Evolutionary conservation across 2,329 filamentous ascomycete species (phyloP).

Genomic region (Phialophora chinensis): DNA sequence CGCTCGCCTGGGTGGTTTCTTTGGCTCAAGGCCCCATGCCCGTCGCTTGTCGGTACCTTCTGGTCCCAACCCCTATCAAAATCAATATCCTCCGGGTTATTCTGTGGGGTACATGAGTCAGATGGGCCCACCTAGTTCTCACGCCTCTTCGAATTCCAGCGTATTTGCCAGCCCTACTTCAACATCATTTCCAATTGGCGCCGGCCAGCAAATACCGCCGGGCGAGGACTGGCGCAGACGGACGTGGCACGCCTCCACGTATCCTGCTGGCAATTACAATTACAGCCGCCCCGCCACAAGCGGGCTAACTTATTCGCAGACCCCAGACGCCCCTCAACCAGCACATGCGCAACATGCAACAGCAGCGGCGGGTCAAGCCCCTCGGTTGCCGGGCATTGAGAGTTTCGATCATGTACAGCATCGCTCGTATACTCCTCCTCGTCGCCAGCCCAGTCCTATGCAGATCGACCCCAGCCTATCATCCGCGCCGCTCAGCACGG

Average conservation of each 20-base stretch:
- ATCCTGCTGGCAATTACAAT: conserved; percentile 65
- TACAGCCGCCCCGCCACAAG: conserved; percentile 69
- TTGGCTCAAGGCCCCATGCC: conserved; percentile 70
- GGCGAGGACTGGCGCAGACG: conserved; percentile 82
- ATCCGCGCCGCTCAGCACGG: conserved; percentile 45
- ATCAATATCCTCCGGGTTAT: conserved; percentile 42
- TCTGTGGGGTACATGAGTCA: conserved; percentile 47
- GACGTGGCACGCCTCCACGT: conserved; percentile 81
- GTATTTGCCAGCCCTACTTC: conserved; percentile 71
- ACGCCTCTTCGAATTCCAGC: conserved; percentile 63
- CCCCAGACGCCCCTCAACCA: conserved; percentile 67
- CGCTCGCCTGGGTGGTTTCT: conserved; percentile 75
- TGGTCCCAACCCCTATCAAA: conserved; percentile 74
- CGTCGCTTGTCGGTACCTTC: conserved; percentile 85
- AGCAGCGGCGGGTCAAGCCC: conserved; percentile 60
- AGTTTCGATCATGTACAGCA: conserved; percentile 81
- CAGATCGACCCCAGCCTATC: conserved; percentile 65
- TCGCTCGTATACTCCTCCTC: conserved; percentile 60
- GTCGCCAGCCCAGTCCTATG: conserved; percentile 76
- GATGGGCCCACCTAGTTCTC: conserved; percentile 62
- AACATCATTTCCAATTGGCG: conserved; percentile 63
- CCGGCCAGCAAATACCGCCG: conserved; percentile 47
- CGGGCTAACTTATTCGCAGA: conserved; percentile 76
- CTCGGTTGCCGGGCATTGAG: conserved; percentile 86
- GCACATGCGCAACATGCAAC: conserved; percentile 58